Evolutionary conservation across 1,139 yeast species (phyloP).

Genomic region (Zygoascus hellenicus): DNA sequence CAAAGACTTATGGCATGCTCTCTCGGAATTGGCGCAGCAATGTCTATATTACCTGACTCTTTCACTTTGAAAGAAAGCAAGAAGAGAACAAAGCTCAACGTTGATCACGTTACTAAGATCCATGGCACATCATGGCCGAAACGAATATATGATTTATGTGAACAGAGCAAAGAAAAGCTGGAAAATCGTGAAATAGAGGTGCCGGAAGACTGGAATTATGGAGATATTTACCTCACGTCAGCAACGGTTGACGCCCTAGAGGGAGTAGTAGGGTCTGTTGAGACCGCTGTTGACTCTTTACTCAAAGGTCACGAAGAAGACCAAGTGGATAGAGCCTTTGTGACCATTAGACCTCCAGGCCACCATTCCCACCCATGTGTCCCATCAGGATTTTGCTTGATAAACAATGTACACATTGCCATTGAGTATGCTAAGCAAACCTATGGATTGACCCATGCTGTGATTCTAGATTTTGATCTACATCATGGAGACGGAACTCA

Average conservation of each 20-base stretch:
- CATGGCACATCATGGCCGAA: slow-evolving; percentile 75
- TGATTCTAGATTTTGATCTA: slow-evolving; percentile 73
- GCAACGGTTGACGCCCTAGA: slow-evolving; percentile 67
- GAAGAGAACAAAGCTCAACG: slow-evolving; percentile 42
- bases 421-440: slow-evolving; percentile 68
- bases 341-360: slow-evolving; percentile 78
- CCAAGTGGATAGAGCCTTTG: slow-evolving; percentile 48
- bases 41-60: slow-evolving; percentile 61
- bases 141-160: slow-evolving; percentile 53
- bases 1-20: slow-evolving; percentile 72
- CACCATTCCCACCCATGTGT: slow-evolving; percentile 83
- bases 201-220: slow-evolving; percentile 77
- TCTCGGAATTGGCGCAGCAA: slow-evolving; percentile 72
- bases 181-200: slow-evolving; percentile 59
- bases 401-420: slow-evolving; percentile 78
- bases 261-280: slow-evolving; percentile 77
- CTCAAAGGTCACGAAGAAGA: slow-evolving; percentile 30
- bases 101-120: slow-evolving; percentile 60
- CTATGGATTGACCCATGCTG: slow-evolving; percentile 72
- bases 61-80: slow-evolving; percentile 49
- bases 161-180: slow-evolving; percentile 52
- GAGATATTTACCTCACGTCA: slow-evolving; percentile 71
- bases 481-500: slow-evolving; percentile 95
- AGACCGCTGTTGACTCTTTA: slow-evolving; percentile 60
- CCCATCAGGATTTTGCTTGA: slow-evolving; percentile 82